These are phyloP conservation scores for Leccinum ochraceum DNA, from an alignment of 768 basidiomycete genomes.

Conservation along the genomic window DNA sequence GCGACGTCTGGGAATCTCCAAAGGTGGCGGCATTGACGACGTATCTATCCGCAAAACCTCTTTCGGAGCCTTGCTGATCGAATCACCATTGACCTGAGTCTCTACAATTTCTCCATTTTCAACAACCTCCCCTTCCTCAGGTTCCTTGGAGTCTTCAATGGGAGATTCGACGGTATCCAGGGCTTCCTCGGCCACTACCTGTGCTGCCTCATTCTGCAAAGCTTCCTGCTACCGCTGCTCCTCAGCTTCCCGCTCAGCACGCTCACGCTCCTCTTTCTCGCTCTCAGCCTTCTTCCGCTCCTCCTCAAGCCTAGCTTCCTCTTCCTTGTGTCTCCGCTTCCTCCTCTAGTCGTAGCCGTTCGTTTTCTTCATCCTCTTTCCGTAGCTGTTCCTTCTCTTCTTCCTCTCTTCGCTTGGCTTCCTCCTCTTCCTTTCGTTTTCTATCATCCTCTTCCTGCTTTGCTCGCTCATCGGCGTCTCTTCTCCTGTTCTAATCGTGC, in stretches of 20 bases:
- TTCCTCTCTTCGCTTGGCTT: constrained; percentile 44
- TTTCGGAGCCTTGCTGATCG: constrained; percentile 44
- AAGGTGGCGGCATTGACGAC: constrained; percentile 40
- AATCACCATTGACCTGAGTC: constrained; percentile 34
- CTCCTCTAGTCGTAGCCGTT: constrained; percentile 31
- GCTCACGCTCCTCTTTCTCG: constrained; percentile 45
- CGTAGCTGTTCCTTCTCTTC: constrained; percentile 42
- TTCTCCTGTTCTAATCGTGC: constrained; percentile 43
- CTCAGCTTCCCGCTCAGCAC: constrained; percentile 36
- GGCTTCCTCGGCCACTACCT: constrained; percentile 39
- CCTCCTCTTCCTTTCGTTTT: constrained; percentile 42
- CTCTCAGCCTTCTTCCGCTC: constrained; percentile 32
- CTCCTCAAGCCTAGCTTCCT: constrained; percentile 2
- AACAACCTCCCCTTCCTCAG: constrained; percentile 39
- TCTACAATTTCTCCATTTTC: constrained; percentile 34
- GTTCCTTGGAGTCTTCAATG: constrained; percentile 47
- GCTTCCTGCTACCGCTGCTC: constrained; percentile 32
- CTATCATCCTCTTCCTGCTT: constrained; percentile 39
- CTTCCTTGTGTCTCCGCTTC: too few species aligned
- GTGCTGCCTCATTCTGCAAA: constrained; percentile 21
- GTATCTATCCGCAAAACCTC: constrained; percentile 70
- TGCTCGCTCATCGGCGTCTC: constrained; percentile 38
- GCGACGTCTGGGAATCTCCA: constrained; percentile 46
- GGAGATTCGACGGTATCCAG: constrained; percentile 37
- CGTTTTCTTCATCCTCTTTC: constrained; percentile 43